Conservation (phyloP, 2,329 filamentous ascomycete species). For the Pyricularia grisea region DNA sequence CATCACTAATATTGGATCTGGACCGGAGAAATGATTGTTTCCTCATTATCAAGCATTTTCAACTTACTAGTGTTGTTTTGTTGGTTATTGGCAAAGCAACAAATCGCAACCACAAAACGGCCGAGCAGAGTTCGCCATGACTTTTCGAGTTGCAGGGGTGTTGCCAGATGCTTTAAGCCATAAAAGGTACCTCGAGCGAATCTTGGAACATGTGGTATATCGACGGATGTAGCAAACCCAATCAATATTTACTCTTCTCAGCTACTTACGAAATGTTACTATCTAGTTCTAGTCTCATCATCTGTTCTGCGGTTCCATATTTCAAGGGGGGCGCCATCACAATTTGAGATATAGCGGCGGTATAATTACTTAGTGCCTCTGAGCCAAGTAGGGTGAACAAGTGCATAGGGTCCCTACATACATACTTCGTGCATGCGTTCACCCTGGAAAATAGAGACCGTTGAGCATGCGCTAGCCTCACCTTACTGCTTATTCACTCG, state of each 20-base stretch:
- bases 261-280: background rate
- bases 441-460: background rate
- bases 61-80: background rate
- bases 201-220: background rate
- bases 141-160: background rate
- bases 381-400: background rate
- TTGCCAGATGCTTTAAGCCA: background rate
- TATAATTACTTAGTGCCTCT: background rate
- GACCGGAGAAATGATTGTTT: background rate
- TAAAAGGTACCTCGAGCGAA: background rate
- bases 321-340: background rate
- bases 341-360: background rate
- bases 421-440: background rate
- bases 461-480: background rate
- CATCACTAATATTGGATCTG: background rate
- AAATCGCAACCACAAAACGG: background rate
- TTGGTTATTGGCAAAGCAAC: background rate
- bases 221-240: background rate
- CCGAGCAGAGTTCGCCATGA: background rate
- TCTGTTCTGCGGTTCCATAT: background rate
- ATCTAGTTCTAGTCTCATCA: background rate
- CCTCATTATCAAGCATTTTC: background rate
- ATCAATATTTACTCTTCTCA: background rate
- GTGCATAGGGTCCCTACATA: background rate
- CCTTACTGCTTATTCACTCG: too few relatives aligned